Percentiles rank a stretch among this genome's conserved stretches.
phyloP scores from a whole-genome alignment of 139 green algal species.

The Chlamydomonas incerta region DNA sequence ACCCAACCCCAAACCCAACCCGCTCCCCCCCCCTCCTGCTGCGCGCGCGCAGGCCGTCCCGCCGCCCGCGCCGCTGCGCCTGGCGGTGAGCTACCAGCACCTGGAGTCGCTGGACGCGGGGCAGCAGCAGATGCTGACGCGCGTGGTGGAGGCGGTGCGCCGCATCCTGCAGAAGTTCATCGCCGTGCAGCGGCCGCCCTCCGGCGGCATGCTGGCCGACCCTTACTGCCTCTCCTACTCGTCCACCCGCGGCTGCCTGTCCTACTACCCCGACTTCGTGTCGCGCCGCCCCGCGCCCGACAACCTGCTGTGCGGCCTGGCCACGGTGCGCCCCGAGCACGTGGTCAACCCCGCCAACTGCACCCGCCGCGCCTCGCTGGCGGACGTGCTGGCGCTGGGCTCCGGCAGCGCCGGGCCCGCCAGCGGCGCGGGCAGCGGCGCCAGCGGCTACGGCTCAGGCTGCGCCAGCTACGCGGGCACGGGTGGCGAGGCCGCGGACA shows the following conservation, averaged over 20 bases:
- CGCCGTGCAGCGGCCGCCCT: slow-evolving; percentile 11
- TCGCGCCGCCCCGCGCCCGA: not conserved
- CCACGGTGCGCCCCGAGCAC: not conserved
- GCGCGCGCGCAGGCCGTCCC: not conserved
- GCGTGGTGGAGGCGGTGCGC: slow-evolving; percentile 48
- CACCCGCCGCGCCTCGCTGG: not conserved
- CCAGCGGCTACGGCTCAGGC: not conserved
- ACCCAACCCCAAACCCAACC: too few species aligned
- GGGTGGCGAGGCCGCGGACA: slow-evolving; percentile 50
- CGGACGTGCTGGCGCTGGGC: not conserved
- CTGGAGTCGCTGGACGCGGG: slow-evolving; percentile 13
- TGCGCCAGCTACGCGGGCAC: slow-evolving; percentile 12
- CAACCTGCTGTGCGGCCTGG: not conserved
- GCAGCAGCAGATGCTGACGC: slow-evolving; percentile 33
- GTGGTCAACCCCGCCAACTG: slow-evolving; percentile 17
- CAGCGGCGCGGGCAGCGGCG: not conserved
- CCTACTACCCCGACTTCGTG: slow-evolving; percentile 45
- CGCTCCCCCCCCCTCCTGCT: not conserved
- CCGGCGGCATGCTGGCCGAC: slow-evolving; percentile 40
- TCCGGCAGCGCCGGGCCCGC: not conserved
- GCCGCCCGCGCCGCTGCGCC: slow-evolving; percentile 35
- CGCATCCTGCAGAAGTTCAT: slow-evolving; percentile 55
- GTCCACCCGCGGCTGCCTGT: slow-evolving; percentile 11
- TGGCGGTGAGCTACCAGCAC: slow-evolving; percentile 56
- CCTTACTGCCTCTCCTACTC: slow-evolving; percentile 32